These are phyloP conservation scores for Moricandia arvensis DNA, from an alignment of 345 rosid genomes.

Conservation along the genomic window DNA sequence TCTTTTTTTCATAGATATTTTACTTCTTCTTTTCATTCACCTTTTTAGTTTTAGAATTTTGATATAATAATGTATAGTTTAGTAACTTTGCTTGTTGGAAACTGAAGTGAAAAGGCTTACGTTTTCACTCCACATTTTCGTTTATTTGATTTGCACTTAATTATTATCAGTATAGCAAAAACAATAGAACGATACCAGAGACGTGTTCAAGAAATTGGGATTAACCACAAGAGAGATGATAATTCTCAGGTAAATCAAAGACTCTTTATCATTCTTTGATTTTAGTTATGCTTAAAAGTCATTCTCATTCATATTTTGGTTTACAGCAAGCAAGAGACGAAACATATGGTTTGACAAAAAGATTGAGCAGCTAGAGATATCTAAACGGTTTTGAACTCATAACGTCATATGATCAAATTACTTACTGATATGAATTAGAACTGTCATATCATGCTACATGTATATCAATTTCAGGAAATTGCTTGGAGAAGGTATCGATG, in stretches of 20 bases:
- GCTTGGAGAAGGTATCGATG: slow-evolving; percentile 64
- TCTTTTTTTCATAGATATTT: no score
- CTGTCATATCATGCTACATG: neutral
- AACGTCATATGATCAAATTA: neutral
- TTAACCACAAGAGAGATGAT: slow-evolving; percentile 34
- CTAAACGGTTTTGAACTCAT: slow-evolving; percentile 47
- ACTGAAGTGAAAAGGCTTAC: slow-evolving; percentile 1
- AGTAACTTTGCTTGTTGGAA: neutral
- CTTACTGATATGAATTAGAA: neutral
- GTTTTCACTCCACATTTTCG: neutral
- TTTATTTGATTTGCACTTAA: neutral
- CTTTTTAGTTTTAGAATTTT: neutral
- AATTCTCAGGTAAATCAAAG: slow-evolving; percentile 44
- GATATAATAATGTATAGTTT: neutral
- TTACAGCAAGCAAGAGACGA: slow-evolving; percentile 49
- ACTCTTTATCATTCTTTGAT: neutral
- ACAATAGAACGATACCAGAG: slow-evolving; percentile 77
- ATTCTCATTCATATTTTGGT: neutral
- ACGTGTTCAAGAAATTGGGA: slow-evolving; percentile 50
- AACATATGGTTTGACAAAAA: slow-evolving; percentile 46
- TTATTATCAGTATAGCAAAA: slow-evolving; percentile 46
- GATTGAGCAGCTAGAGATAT: slow-evolving; percentile 62
- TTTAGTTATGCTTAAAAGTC: neutral
- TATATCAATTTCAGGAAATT: slow-evolving; percentile 48
- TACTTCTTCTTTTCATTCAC: no score